Evolutionary conservation across 2,329 filamentous ascomycete genomes (phyloP).

Genomic region (Colletotrichum gigasporum): DNA sequence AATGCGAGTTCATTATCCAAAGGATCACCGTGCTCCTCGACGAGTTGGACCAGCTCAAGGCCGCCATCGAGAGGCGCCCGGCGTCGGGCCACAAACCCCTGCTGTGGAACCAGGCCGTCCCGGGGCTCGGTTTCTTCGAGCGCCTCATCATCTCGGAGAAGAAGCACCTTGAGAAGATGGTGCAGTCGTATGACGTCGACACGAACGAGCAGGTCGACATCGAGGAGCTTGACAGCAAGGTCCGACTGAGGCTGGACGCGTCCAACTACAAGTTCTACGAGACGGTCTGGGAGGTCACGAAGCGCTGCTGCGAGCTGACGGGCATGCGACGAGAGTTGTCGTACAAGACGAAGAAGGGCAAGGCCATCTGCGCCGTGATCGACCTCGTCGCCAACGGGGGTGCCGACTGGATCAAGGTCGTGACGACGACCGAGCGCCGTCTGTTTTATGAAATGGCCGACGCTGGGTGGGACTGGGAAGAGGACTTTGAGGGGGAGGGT

Average conservation of each 20-base stretch:
- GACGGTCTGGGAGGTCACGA: constrained; percentile 30
- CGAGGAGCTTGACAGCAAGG: constrained; percentile 11
- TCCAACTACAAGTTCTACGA: constrained; percentile 33
- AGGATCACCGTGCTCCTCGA: constrained; percentile 19
- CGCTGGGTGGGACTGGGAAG: constrained; percentile 52
- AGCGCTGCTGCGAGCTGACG: constrained; percentile 24
- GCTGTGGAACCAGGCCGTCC: constrained; percentile 31
- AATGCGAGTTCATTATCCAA: constrained; percentile 22
- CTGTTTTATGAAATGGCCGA: constrained; percentile 51
- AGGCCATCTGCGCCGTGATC: constrained; percentile 14
- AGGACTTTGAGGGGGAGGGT: constrained; percentile 41
- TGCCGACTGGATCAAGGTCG: constrained; percentile 31
- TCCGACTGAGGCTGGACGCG: constrained; percentile 25
- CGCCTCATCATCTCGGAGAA: constrained; percentile 28
- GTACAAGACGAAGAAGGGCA: constrained; percentile 7
- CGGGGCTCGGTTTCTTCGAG: constrained; percentile 29
- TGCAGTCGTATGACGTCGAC: neutral
- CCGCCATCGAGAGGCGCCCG: constrained; percentile 21
- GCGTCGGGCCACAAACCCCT: constrained; percentile 21
- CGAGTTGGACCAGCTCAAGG: constrained; percentile 30
- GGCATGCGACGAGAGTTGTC: constrained; percentile 25
- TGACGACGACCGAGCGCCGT: constrained; percentile 34
- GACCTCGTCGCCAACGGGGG: constrained; percentile 30
- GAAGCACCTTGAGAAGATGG: constrained; percentile 31
- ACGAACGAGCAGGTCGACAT: neutral